A percentile compares a stretch with the other conserved stretches of the same genome.
phyloP scores from a whole-genome alignment of 169 alveolate species.

The Ichthyophthirius multifiliis region DNA sequence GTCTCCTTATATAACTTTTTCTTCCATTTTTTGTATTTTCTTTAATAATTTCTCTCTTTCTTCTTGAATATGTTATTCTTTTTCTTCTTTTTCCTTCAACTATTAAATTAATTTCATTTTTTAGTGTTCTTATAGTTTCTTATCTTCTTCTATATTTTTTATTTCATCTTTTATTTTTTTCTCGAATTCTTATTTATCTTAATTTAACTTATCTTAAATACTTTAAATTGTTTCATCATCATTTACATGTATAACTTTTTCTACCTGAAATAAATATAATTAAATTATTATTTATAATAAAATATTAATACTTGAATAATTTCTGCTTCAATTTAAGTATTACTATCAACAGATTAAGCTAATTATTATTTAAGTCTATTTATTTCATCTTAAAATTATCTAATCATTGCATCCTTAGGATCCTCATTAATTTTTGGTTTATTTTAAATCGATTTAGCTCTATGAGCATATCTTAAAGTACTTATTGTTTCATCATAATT shows the following conservation, averaged over 20 bases:
- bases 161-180: constrained; percentile 58
- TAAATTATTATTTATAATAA: neutral
- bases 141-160: constrained; percentile 54
- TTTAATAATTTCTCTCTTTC: constrained; percentile 70
- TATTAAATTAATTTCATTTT: constrained; percentile 59
- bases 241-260: constrained; percentile 49
- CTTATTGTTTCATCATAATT: constrained; percentile 90
- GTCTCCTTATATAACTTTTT: constrained; percentile 70
- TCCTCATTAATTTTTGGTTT: constrained; percentile 91
- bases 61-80: constrained; percentile 57
- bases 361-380: constrained; percentile 63
- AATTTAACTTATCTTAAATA: constrained; percentile 61
- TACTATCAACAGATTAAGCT: constrained; percentile 41
- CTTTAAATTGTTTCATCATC: constrained; percentile 65
- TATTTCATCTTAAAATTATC: constrained; percentile 86
- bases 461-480: constrained; percentile 89
- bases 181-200: constrained; percentile 68
- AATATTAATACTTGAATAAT: constrained; percentile 12
- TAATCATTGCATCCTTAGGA: constrained; percentile 73
- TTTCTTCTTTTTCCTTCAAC: constrained; percentile 70
- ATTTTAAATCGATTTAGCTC: constrained; percentile 90
- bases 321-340: constrained; percentile 23
- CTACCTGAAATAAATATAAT: constrained; percentile 31
- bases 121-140: constrained; percentile 79
- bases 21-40: constrained; percentile 81